Evolutionary conservation across 2,329 filamentous ascomycete species (phyloP).

Genomic region (Chaetomiaceae sp.): DNA sequence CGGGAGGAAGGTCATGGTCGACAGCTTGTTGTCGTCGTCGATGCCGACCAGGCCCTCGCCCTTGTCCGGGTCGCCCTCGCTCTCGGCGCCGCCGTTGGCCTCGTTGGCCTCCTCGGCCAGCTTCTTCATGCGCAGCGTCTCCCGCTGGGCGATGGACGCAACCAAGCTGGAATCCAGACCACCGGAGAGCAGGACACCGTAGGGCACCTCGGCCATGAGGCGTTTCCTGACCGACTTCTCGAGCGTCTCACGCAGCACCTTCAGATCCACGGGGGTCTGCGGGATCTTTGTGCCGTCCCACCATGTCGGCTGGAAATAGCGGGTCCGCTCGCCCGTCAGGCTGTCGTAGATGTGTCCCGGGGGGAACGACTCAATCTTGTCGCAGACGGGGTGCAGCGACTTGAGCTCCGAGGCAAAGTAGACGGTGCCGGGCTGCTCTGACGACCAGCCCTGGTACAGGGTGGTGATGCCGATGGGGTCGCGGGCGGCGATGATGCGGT

Average conservation of each 20-base stretch:
- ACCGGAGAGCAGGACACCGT: constrained; percentile 91
- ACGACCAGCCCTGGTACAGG: constrained; percentile 92
- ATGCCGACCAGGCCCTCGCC: constrained; percentile 83
- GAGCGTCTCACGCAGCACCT: constrained; percentile 71
- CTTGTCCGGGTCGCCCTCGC: constrained; percentile 49
- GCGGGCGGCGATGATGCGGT: constrained; percentile 87
- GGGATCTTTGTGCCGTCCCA: constrained; percentile 80
- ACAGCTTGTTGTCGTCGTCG: constrained; percentile 84
- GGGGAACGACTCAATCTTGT: constrained; percentile 90
- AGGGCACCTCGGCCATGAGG: constrained; percentile 97
- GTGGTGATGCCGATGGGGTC: constrained; percentile 97
- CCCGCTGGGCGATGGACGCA: constrained; percentile 89
- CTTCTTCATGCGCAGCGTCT: constrained; percentile 73
- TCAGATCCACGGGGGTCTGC: constrained; percentile 75
- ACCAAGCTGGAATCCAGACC: constrained; percentile 94
- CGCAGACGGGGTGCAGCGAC: constrained; percentile 86
- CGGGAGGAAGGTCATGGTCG: constrained; percentile 83
- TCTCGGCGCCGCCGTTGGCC: constrained; percentile 29
- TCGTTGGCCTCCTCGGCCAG: constrained; percentile 49
- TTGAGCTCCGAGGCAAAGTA: constrained; percentile 99
- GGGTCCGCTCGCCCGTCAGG: constrained; percentile 74
- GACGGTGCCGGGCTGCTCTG: constrained; percentile 72
- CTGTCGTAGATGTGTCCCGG: constrained; percentile 96
- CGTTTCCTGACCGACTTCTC: constrained; percentile 93
- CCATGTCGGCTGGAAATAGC: constrained; percentile 92